These are phyloP conservation scores for Solanum tacnaense DNA, from an alignment of 257 asterid genomes.

Conservation along the genomic window DNA sequence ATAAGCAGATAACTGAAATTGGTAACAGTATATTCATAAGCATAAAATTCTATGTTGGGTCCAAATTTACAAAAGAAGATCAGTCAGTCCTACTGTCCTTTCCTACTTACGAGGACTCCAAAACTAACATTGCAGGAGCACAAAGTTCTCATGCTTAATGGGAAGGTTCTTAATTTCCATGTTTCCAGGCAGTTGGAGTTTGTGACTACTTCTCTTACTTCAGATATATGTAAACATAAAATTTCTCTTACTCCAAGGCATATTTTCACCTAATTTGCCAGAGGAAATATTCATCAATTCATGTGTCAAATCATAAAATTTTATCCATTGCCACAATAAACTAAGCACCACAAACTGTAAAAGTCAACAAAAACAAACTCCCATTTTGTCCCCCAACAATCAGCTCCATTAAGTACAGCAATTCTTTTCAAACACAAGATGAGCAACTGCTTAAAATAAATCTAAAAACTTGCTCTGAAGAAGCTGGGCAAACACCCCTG, in stretches of 20 bases:
- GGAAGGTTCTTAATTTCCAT: neutral
- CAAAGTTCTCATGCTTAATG: neutral
- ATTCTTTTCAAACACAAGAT: neutral
- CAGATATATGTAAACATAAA: neutral
- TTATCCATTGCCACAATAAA: neutral
- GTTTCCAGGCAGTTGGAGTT: neutral
- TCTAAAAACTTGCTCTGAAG: neutral
- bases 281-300: neutral
- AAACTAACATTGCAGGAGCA: neutral
- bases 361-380: neutral
- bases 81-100: neutral
- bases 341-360: neutral
- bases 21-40: neutral
- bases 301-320: neutral
- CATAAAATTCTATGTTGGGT: neutral
- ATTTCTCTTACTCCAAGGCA: neutral
- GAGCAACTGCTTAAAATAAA: neutral
- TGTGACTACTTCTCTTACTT: neutral
- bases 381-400: neutral
- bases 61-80: neutral
- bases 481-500: neutral
- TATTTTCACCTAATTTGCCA: neutral
- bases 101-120: neutral
- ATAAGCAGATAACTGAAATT: neutral
- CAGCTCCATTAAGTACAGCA: neutral